Base-by-base conservation (phyloP, 129 eudicot species). In the Centrapalus pauciflorus region DNA sequence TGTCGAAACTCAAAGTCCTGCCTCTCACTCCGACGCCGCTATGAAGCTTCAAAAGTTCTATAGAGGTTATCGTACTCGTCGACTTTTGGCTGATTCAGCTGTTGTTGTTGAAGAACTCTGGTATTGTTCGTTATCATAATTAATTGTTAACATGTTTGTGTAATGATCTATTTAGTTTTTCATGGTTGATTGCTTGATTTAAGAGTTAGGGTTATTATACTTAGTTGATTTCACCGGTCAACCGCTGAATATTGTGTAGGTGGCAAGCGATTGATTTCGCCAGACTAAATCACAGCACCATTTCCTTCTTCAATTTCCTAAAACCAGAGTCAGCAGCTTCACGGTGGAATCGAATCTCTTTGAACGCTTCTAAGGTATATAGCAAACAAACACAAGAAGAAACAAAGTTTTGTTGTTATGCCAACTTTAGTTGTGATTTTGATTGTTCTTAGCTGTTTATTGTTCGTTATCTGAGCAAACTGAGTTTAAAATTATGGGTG, bases 251-350 rank as follows among this genome's bases (percentile, higher is more conserved):
- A n/a, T 63, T 65, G 71, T 67, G 82, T 30, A 93, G 98, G 98
- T 93, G 98, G 96, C 96, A 75, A 83, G 98, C 98, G 11, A 61
- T 93, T 17, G 96, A 93, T 73, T 93, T 75, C 66, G 96, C 95
- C 1, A 57, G 95, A 69, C 66, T 93, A 38, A 88, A 80, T 77
- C 92, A 88, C 80, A 93, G 92, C 51, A 93, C 98, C 1, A 46
- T 88, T 55, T 93, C 96, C 1, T 93, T 88, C 64, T 93, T 88
- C 74, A 67, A 84, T 83, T 91, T 79, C 67, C 29, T 29, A 21
- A 90, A 84, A 76, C 89, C 89, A 0, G 98, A 88, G 71, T 67
- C 95, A 2, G 74, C 88, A 23, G 81, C 85, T 11, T 83, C 92
- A 0, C 70, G 96, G 6, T 93, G 98, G 98, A 85, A 69, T 64